These are phyloP conservation scores for Cucumis hystrix DNA, from an alignment of 306 rosid genomes.

Conservation along the genomic window DNA sequence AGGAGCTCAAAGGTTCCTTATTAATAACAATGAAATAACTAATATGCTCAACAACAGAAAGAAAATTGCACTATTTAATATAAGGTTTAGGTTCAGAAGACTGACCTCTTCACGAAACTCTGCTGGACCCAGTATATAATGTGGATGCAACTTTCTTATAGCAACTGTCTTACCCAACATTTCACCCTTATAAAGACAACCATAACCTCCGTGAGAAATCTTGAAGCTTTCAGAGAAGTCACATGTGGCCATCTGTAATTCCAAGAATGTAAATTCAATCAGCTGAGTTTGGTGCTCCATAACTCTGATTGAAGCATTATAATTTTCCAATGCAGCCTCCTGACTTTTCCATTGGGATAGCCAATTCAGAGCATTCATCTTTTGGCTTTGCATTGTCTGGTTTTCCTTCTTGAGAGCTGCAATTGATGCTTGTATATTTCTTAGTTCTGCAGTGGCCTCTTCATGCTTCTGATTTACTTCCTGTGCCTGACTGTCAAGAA, in stretches of 20 bases:
- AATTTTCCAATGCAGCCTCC: constrained; percentile 37
- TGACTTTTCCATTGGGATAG: constrained; percentile 57
- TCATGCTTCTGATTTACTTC: constrained; percentile 45
- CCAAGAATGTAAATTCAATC: constrained; percentile 53
- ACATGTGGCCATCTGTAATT: constrained; percentile 68
- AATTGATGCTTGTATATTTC: constrained; percentile 49
- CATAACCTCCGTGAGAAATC: constrained; percentile 52
- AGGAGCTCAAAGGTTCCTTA: not conserved
- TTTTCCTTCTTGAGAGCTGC: constrained; percentile 47
- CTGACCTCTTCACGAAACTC: constrained; percentile 69
- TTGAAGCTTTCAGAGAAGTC: constrained; percentile 71
- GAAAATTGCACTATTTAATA: not conserved
- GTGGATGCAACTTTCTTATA: constrained; percentile 48
- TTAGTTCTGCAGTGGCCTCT: constrained; percentile 43
- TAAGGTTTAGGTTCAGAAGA: not conserved
- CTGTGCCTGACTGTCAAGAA: constrained; percentile 37
- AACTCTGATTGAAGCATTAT: constrained; percentile 29
- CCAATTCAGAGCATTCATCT: constrained; percentile 54
- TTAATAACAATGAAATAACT: not conserved
- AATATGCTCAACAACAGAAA: not conserved
- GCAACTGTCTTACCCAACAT: constrained; percentile 70
- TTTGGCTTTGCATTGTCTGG: constrained; percentile 49
- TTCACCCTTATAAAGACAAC: constrained; percentile 77
- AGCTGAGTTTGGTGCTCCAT: constrained; percentile 37
- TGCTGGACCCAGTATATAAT: constrained; percentile 44